phyloP scores from a whole-genome alignment of 2,329 filamentous ascomycete genomes.

The Fusarium austroafricanum region DNA sequence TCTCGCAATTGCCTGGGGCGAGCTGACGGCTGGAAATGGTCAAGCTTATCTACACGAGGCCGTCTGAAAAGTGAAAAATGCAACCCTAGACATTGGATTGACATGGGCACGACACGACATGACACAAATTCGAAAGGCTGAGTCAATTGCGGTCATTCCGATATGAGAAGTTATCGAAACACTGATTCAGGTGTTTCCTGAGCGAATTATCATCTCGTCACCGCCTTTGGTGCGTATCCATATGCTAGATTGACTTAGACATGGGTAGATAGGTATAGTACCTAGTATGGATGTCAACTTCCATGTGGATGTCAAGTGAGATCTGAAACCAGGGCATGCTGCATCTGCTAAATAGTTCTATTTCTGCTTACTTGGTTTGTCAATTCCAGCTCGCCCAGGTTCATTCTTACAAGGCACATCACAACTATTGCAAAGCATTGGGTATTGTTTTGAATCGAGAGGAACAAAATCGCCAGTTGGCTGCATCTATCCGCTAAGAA shows the following conservation, averaged over 20 bases:
- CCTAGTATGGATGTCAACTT: not conserved
- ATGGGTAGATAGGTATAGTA: not conserved
- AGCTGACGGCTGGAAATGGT: slow-evolving; percentile 45
- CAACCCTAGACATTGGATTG: slow-evolving; percentile 22
- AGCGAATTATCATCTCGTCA: not conserved
- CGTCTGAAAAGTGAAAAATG: slow-evolving; percentile 40
- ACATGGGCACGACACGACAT: slow-evolving; percentile 8
- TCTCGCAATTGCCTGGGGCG: slow-evolving; percentile 41
- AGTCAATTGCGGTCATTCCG: slow-evolving; percentile 38
- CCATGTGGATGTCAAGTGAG: slow-evolving; percentile 2
- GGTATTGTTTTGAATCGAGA: not conserved
- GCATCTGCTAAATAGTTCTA: slow-evolving; percentile 6
- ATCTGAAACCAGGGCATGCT: slow-evolving; percentile 21
- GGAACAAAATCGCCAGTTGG: slow-evolving; percentile 14
- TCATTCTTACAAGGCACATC: slow-evolving; percentile 24
- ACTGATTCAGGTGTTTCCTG: slow-evolving; percentile 10
- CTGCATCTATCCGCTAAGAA: slow-evolving; percentile 2
- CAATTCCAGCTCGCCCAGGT: slow-evolving; percentile 35
- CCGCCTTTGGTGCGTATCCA: not conserved
- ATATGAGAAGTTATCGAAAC: slow-evolving; percentile 19
- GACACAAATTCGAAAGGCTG: slow-evolving; percentile 22
- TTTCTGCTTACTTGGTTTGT: slow-evolving; percentile 8
- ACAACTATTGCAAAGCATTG: slow-evolving; percentile 8
- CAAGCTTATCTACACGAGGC: slow-evolving; percentile 35
- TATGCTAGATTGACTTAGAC: slow-evolving; percentile 16